These are phyloP conservation scores for Favolaschia claudopus DNA, from an alignment of 768 basidiomycete species.

Conservation along the genomic window DNA sequence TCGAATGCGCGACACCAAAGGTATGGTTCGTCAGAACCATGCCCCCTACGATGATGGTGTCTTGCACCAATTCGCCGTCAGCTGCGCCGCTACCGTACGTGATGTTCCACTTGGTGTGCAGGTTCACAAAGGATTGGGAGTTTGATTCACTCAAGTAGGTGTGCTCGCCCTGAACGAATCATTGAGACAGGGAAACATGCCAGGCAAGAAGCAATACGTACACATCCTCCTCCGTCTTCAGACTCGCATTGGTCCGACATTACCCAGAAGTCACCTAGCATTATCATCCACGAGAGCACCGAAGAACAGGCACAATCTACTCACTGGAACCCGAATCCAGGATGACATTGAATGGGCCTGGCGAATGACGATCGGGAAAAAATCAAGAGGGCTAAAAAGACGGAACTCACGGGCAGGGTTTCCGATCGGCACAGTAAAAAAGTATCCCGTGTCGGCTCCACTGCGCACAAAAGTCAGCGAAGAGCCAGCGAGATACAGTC, in stretches of 20 bases:
- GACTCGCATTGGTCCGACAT: conserved; percentile 53
- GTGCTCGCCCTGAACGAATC: conserved; percentile 15
- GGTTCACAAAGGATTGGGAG: conserved; percentile 18
- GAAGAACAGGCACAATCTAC: neutral
- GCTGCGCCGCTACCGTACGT: conserved; percentile 36
- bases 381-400: conserved; percentile 41
- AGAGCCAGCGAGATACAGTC: neutral
- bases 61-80: conserved; percentile 61
- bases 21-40: conserved; percentile 57
- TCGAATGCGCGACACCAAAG: conserved; percentile 63
- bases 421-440: conserved; percentile 43
- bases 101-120: neutral
- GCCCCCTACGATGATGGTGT: conserved; percentile 65
- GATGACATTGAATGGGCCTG: conserved; percentile 2
- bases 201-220: conserved; percentile 13
- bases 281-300: neutral
- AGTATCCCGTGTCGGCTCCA: conserved; percentile 24
- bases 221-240: conserved; percentile 36
- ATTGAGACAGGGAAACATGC: too few species aligned
- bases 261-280: conserved; percentile 64
- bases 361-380: neutral
- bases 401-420: conserved; percentile 58
- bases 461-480: neutral
- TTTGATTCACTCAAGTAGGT: conserved; percentile 7
- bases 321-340: conserved; percentile 62